Base-by-base conservation (phyloP, 1,284 basidiomycete genomes). In the Leucoagaricus sp. region DNA sequence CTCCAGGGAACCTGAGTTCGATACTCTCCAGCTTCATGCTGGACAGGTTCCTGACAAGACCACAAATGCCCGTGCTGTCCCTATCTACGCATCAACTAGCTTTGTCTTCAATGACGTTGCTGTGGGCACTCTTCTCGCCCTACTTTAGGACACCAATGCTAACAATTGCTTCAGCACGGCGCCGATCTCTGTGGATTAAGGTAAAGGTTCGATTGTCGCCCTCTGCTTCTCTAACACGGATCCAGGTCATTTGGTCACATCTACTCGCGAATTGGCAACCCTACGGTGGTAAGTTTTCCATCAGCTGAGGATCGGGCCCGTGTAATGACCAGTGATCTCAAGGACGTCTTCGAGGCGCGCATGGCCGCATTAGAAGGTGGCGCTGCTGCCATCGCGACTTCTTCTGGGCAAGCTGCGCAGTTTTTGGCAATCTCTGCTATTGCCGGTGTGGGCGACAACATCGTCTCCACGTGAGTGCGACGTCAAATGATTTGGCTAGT, bases 281-380 rank as follows among this genome's bases (percentile, higher is more conserved):
- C 93, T 8, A 95, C 93, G 4, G 84, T 89, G 53, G 87, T 88
- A 67, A 55, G 84, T 80, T 28, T 40, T 12, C 31, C n/a, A n/a
- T 49, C 4, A n/a, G 10, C 41, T 48, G 4, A 25, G 6, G 31
- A 15, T 12, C 12, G 12, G 19, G 34, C 1, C 40, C 31, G 10
- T 47, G 13, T 52, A 38, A 51, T 51, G 21, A 31, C n/a, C n/a
- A 25, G 10, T 34, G 6, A 28, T 53, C 29, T 47, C n/a, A 54
- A 88, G 84, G 87, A 87, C 63, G 89, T 94, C 5, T 93, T 96
- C 62, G 93, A 96, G 72, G 84, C 89, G 65, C 84, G 93, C 21
- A 86, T 95, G 2, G 87, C 92, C 1, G 89, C 90, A 0, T 80
- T 95, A 29, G 93, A 95, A 68, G 90, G 91, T 12, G 93, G 93